Percentiles rank a stretch among this genome's conserved stretches.
phyloP scores from a whole-genome alignment of 106 monocot species.

The Hemerocallis citrina region DNA sequence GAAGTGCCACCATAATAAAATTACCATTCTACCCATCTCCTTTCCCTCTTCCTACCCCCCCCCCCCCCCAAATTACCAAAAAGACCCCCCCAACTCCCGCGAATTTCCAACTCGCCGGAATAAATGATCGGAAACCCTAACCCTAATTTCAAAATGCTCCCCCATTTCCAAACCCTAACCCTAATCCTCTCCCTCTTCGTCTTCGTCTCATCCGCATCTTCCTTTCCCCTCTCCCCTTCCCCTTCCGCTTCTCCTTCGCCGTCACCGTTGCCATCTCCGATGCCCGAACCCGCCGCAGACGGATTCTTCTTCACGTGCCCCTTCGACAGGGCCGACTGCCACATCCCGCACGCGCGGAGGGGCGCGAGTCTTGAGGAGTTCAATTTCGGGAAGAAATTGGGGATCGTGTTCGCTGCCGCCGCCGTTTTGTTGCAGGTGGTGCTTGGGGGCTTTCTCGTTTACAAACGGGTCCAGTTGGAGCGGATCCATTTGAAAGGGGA shows the following conservation, averaged over 20 bases:
- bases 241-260: neutral
- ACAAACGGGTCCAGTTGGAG: constrained; percentile 14
- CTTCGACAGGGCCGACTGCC: neutral
- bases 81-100: neutral
- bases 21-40: neutral
- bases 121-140: neutral
- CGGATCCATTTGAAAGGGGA: too few species aligned
- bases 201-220: neutral
- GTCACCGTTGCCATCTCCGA: neutral
- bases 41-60: neutral
- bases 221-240: neutral
- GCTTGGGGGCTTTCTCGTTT: constrained; percentile 11
- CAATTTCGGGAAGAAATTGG: constrained; percentile 8
- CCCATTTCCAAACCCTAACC: constrained; percentile 6
- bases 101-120: neutral
- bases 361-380: neutral
- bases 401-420: constrained; percentile 5
- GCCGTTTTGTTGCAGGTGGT: constrained; percentile 7
- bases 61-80: neutral
- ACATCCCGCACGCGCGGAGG: neutral
- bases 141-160: neutral
- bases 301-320: neutral
- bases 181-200: neutral
- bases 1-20: too few species aligned
- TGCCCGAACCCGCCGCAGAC: neutral